Evolutionary conservation across 306 rosid genomes (phyloP).

Genomic region (Argentina anserina): DNA sequence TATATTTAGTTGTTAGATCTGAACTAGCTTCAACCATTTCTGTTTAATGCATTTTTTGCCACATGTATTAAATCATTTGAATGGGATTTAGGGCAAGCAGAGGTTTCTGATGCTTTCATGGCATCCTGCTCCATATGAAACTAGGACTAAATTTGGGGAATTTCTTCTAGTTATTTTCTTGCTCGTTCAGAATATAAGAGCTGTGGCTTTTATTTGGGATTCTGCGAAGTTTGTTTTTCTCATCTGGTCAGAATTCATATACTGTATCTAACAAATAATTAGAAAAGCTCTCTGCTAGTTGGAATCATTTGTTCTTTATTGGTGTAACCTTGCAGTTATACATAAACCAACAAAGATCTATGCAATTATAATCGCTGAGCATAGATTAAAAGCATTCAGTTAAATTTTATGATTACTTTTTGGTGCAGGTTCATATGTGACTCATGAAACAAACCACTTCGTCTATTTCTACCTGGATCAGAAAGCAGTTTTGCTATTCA

Average conservation of each 20-base stretch:
- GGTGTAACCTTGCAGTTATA: neutral
- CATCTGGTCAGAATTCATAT: neutral
- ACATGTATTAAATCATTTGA: too few species aligned
- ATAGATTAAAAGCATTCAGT: constrained; percentile 5
- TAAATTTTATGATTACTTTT: neutral
- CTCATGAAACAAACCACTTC: constrained; percentile 97
- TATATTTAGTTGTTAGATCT: neutral
- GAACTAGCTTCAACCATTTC: neutral
- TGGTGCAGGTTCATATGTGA: constrained; percentile 87
- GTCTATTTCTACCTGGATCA: constrained; percentile 98
- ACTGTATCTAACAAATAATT: neutral
- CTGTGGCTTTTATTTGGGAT: neutral
- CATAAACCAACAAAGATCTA: neutral
- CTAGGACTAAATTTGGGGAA: neutral
- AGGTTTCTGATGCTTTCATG: neutral
- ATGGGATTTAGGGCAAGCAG: neutral
- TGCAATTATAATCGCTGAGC: constrained; percentile 3
- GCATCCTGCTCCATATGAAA: constrained; percentile 5
- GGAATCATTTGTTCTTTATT: neutral
- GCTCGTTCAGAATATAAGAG: neutral
- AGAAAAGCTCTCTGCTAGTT: constrained; percentile 13
- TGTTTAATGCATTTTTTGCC: neutral
- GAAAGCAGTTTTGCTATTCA: constrained; percentile 89
- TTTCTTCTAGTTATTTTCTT: neutral
- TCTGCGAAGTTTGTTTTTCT: neutral